Evolutionary conservation across 2,329 filamentous ascomycete species (phyloP).

Genomic region (Fusarium acutatum): DNA sequence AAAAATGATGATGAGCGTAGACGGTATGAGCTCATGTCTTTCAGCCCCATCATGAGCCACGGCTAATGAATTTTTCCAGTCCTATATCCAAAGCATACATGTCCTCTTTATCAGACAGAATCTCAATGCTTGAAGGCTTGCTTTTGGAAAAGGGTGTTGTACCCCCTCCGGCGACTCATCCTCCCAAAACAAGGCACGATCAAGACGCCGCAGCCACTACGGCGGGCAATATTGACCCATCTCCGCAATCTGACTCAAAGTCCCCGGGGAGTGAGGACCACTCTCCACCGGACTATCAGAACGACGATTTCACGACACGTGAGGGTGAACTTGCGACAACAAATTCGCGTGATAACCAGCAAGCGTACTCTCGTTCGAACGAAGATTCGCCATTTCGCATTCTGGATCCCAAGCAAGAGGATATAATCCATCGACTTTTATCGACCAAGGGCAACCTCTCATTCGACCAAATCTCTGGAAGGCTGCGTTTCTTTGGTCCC

Average conservation of each 20-base stretch:
- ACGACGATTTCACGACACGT: constrained; percentile 43
- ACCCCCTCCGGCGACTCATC: constrained; percentile 60
- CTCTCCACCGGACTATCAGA: constrained; percentile 46
- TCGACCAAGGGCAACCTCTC: constrained; percentile 59
- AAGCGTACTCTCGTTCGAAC: constrained; percentile 35
- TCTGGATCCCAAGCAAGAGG: constrained; percentile 53
- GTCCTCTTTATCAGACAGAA: constrained; percentile 63
- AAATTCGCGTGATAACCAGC: constrained; percentile 29
- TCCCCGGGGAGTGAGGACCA: constrained; percentile 37
- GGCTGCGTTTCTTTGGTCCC: constrained; percentile 62
- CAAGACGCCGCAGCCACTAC: constrained; percentile 30
- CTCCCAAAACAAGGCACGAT: constrained; percentile 60
- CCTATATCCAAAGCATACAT: constrained; percentile 68
- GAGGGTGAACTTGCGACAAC: constrained; percentile 40
- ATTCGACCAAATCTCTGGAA: constrained; percentile 60
- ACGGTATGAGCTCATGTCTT: constrained; percentile 48
- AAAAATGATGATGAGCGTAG: constrained; percentile 66
- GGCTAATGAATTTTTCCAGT: constrained; percentile 42
- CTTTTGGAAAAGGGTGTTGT: constrained; percentile 59
- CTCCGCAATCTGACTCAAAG: constrained; percentile 4
- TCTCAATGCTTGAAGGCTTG: constrained; percentile 60
- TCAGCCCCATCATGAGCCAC: not conserved
- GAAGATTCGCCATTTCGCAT: constrained; percentile 49
- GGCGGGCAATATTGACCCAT: constrained; percentile 2
- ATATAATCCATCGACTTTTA: constrained; percentile 58